Percentiles rank a stretch among this genome's conserved stretches.
These are phyloP conservation scores for Thelonectria discophora DNA, from an alignment of 2,329 filamentous ascomycete species.

Conservation along the genomic window DNA sequence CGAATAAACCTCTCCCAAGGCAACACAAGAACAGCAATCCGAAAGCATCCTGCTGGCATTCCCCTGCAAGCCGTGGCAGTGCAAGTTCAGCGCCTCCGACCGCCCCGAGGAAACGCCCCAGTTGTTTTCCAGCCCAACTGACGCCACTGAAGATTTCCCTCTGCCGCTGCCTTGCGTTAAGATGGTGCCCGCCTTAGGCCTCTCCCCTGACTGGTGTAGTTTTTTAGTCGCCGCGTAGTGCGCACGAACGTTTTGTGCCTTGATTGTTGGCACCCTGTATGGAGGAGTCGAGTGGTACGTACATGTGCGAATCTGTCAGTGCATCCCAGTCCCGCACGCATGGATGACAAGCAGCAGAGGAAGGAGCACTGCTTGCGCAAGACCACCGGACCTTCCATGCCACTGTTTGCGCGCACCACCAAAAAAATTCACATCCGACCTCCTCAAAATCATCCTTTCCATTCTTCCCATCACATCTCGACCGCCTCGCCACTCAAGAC, in stretches of 20 bases:
- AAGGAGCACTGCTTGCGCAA: not conserved
- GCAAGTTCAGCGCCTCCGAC: constrained; percentile 13
- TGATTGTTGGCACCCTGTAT: constrained; percentile 20
- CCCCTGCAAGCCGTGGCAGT: constrained; percentile 24
- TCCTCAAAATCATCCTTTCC: not conserved
- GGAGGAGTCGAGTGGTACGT: no score
- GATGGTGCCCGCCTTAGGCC: constrained; percentile 7
- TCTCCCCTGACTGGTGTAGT: constrained; percentile 14
- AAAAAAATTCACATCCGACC: not conserved
- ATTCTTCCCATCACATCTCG: not conserved
- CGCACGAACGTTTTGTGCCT: constrained; percentile 14
- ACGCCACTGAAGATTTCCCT: constrained; percentile 10
- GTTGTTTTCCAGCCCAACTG: constrained; percentile 16
- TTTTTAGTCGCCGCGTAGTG: not conserved
- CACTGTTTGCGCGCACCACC: not conserved
- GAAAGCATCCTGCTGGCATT: not conserved
- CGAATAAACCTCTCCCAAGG: no score
- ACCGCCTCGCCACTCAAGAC: constrained; percentile 17
- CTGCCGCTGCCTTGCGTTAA: constrained; percentile 12
- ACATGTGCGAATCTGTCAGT: not conserved
- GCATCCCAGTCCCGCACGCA: not conserved
- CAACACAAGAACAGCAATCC: not conserved
- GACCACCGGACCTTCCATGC: not conserved
- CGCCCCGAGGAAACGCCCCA: constrained; percentile 9
- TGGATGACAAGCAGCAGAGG: constrained; percentile 9